These are phyloP conservation scores for Rhynchospora tenuis DNA, from an alignment of 176 grass and related monocot genomes.

Conservation along the genomic window DNA sequence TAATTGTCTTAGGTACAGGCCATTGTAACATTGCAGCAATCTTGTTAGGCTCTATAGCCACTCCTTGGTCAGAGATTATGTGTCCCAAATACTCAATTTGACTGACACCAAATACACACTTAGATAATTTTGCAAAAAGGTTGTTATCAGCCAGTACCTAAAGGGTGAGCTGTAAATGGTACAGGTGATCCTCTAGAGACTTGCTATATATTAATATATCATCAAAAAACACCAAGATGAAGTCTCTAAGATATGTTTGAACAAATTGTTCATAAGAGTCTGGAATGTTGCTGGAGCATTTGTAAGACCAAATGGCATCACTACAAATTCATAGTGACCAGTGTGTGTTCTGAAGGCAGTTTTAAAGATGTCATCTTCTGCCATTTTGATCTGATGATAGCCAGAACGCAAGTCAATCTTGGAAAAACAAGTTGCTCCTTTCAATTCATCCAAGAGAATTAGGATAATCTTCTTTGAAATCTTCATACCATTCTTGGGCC, in stretches of 20 bases:
- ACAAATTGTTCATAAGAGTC: not conserved
- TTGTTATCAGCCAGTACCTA: not conserved
- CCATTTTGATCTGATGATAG: no score
- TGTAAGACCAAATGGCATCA: not conserved
- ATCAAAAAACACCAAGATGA: conserved; percentile 7
- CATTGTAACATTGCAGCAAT: not conserved
- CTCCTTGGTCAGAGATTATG: not conserved
- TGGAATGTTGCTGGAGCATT: not conserved
- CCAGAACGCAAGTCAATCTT: no score
- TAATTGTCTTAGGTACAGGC: not conserved
- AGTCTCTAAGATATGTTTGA: not conserved
- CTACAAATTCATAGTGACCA: not conserved
- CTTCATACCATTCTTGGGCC: no score
- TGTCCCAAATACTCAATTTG: not conserved
- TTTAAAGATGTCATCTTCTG: not conserved
- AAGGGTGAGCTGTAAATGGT: not conserved
- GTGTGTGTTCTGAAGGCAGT: not conserved
- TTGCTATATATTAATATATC: not conserved
- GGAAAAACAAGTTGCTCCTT: no score
- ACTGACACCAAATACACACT: not conserved
- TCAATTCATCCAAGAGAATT: no score
- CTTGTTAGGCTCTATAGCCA: not conserved
- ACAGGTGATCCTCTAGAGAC: not conserved
- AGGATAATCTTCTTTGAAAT: no score
- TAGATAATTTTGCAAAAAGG: not conserved